These are phyloP conservation scores for Hypholoma fasciculare DNA, from an alignment of 768 basidiomycete genomes.

Conservation along the genomic window DNA sequence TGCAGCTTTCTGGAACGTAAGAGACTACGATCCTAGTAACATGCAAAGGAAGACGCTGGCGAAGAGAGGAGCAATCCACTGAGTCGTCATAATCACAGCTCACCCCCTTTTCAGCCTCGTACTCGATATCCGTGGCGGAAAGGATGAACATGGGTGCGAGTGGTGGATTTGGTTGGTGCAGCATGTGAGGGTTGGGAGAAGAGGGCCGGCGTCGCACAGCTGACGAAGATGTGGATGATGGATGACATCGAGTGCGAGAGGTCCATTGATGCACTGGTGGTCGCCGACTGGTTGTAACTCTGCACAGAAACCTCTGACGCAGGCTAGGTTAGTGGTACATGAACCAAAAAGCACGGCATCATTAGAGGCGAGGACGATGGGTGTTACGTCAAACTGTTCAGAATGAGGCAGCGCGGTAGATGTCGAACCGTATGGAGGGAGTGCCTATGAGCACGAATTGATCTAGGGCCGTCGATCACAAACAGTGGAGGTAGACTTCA, in stretches of 20 bases:
- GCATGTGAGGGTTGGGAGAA: slow-evolving; percentile 17
- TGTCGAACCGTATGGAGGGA: no score
- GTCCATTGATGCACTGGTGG: slow-evolving; percentile 97
- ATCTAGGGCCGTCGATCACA: no score
- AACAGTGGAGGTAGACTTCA: no score
- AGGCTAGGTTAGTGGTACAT: slow-evolving; percentile 77
- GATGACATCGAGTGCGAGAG: slow-evolving; percentile 87
- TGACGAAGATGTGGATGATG: slow-evolving; percentile 70
- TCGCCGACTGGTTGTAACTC: slow-evolving; percentile 80
- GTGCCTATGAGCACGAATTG: no score
- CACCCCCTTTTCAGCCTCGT: slow-evolving; percentile 75
- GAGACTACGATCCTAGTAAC: no score
- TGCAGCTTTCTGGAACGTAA: no score
- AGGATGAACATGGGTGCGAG: slow-evolving; percentile 50
- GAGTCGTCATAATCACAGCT: slow-evolving; percentile 1
- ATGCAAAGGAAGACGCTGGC: no score
- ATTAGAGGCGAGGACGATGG: slow-evolving; percentile 73
- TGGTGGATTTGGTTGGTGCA: slow-evolving; percentile 31
- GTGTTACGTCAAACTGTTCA: no score
- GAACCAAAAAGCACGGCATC: slow-evolving; percentile 96
- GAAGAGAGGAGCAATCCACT: no score
- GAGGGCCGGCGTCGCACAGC: slow-evolving; percentile 9
- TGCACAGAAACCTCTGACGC: slow-evolving; percentile 94
- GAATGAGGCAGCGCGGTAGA: no score
- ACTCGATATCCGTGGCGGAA: slow-evolving; percentile 43